phyloP scores from a whole-genome alignment of 2,329 filamentous ascomycete genomes.

The Cercospora zeina region DNA sequence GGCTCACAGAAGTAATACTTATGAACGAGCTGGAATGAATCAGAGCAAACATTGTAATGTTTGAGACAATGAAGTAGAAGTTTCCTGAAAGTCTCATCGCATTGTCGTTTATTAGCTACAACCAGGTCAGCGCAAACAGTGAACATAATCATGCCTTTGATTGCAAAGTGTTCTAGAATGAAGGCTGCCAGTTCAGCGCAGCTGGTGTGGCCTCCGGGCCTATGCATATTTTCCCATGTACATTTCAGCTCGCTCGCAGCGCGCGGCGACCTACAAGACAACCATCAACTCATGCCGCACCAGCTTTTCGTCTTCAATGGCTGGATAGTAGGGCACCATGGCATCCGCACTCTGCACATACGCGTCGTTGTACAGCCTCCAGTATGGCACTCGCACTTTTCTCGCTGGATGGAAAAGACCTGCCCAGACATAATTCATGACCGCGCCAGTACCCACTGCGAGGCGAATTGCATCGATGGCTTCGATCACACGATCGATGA shows the following conservation, averaged over 20 bases:
- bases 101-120: neutral
- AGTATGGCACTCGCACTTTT: constrained; percentile 93
- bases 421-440: constrained; percentile 98
- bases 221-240: neutral
- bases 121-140: constrained; percentile 7
- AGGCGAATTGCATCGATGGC: constrained; percentile 95
- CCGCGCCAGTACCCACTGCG: constrained; percentile 84
- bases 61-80: neutral
- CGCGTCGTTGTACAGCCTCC: constrained; percentile 94
- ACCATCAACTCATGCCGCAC: constrained; percentile 58
- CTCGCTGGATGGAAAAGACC: constrained; percentile 95
- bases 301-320: constrained; percentile 75
- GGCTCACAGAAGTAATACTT: no score
- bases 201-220: neutral
- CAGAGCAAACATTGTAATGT: neutral
- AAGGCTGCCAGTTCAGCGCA: neutral
- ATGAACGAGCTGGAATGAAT: neutral
- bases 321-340: constrained; percentile 95
- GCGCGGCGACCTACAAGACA: constrained; percentile 21
- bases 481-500: constrained; percentile 96
- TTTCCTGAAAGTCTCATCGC: neutral
- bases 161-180: neutral
- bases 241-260: neutral
- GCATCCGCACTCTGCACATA: constrained; percentile 92
- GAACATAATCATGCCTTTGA: neutral